Evolutionary conservation across 441 rosid genomes (phyloP).

Genomic region (Cnidoscolus chayamansa): DNA sequence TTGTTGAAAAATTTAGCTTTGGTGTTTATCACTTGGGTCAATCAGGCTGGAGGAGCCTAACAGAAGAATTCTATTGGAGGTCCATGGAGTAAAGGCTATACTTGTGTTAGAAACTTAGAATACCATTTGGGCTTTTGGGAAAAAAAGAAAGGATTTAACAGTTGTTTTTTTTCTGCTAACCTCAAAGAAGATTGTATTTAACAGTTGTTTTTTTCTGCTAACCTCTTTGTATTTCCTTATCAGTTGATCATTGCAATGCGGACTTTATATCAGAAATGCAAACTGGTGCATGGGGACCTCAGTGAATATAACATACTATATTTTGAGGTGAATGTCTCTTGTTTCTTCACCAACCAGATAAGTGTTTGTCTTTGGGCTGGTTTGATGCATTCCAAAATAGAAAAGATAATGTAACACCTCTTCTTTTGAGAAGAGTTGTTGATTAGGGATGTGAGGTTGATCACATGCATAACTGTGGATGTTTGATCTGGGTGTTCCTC

Average conservation of each 20-base stretch:
- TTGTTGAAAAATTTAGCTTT: neutral
- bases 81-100: neutral
- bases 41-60: slow-evolving; percentile 8
- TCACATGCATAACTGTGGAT: neutral
- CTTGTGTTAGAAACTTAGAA: neutral
- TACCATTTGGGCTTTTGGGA: neutral
- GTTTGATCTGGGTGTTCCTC: slow-evolving; percentile 11
- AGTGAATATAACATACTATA: slow-evolving; percentile 94
- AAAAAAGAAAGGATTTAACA: neutral
- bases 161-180: too few species aligned
- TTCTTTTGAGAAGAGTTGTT: neutral
- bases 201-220: slow-evolving; percentile 2
- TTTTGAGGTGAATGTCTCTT: slow-evolving; percentile 57
- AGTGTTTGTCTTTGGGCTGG: neutral
- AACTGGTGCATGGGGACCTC: slow-evolving; percentile 93
- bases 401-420: neutral
- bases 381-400: neutral
- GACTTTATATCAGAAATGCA: slow-evolving; percentile 81
- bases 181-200: neutral
- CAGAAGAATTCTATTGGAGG: neutral
- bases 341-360: slow-evolving; percentile 3
- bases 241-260: slow-evolving; percentile 82
- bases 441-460: neutral
- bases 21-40: neutral
- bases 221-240: slow-evolving; percentile 17